Evolutionary conservation across 2,329 filamentous ascomycete genomes (phyloP), one percentile per base, ranked within the genome.

Genomic region (Fusarium sulawesiense): DNA sequence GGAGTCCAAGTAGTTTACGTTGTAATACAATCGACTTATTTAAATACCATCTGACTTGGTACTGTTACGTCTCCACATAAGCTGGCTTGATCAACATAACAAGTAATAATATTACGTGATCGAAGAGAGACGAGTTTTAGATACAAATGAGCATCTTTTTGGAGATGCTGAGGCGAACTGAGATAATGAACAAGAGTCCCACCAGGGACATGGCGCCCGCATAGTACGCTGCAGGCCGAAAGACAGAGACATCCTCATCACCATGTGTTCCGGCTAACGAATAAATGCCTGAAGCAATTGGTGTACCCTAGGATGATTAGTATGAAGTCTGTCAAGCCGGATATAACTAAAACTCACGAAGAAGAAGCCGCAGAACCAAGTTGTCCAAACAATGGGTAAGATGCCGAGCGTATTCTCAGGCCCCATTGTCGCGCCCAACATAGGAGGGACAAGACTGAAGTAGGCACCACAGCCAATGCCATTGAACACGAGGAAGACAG

Each of bases 311-410:
- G n/a, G n/a, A n/a, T n/a, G n/a, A n/a, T 63, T 18, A 64, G 11
- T 4, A 37, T 3, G 3, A 1, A 20, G 18, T 13, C 2, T 8
- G 1, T 32, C 8, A 1, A 11, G 0, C 3, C 11, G 8, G 2
- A 0, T 5, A 2, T 2, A 0, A 5, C 3, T 7, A 4, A 2
- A 2, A 63, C 70, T 41, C 42, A 77, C 76, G 4, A 78, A 75
- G 34, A 78, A 77, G 58, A 76, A 77, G 0, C 76, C 76, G 23
- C 65, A 76, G 14, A 76, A 76, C 76, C 76, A 77, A 0, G 73
- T 74, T 4, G 75, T 78, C 72, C 75, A 76, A 2, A 77, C 57
- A 5, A 77, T 74, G 1, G 76, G 75, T 1, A 77, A 48, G 2
- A 76, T 72, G 1, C 73, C 71, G 0, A 77, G 65, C 0, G 68